Conservation (phyloP, 768 basidiomycete genomes). For the Suillus cothurnatus region DNA sequence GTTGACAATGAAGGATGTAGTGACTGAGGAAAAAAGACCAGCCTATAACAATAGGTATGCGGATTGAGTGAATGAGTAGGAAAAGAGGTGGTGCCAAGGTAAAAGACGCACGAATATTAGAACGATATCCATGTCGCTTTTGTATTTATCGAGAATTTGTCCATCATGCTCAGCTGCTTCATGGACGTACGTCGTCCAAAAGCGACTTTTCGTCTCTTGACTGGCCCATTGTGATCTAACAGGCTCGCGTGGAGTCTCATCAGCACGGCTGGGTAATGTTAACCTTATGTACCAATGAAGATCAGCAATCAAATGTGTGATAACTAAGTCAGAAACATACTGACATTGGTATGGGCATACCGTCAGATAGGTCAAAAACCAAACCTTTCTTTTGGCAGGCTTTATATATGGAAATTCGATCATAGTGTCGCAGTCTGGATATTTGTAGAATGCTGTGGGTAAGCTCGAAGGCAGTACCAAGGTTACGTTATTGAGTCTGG, state of each 20-base stretch:
- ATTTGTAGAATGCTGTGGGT: background rate
- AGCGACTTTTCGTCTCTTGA: conserved; percentile 7
- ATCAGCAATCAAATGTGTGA: background rate
- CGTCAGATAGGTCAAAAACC: background rate
- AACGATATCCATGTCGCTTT: conserved; percentile 22
- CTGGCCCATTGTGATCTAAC: background rate
- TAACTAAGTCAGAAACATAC: background rate
- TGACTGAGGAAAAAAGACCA: conserved; percentile 44
- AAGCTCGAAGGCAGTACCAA: background rate
- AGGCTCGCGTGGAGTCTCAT: background rate
- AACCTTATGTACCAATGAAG: background rate
- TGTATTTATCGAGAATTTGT: conserved; percentile 21
- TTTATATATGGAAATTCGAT: background rate
- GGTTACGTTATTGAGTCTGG: background rate
- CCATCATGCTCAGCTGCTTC: conserved; percentile 22
- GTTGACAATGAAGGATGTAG: conserved; percentile 41
- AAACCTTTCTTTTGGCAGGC: background rate
- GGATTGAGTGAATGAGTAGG: background rate
- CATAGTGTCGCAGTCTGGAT: background rate
- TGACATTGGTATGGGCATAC: background rate
- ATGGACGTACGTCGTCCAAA: conserved; percentile 17
- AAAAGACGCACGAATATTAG: conserved; percentile 22
- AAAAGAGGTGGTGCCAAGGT: background rate
- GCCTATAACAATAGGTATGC: conserved; percentile 25
- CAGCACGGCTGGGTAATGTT: background rate